Evolutionary conservation across 148 eudicot species (phyloP).

Genomic region (Spergularia marina): DNA sequence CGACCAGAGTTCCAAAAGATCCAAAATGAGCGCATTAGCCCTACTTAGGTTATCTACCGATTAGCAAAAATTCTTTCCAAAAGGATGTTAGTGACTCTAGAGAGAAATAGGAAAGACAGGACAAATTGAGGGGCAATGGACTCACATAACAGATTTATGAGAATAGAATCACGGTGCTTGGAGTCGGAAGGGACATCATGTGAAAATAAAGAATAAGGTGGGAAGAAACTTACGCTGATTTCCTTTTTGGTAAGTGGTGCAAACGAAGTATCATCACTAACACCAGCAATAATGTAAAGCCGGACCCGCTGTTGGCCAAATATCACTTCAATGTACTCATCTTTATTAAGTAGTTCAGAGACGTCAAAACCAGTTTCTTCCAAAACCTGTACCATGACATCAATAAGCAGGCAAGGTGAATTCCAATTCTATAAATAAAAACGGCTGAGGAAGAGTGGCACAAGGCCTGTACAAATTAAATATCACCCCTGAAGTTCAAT

Average conservation of each 20-base stretch:
- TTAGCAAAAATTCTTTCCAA: background rate
- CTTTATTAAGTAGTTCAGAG: conserved; percentile 74
- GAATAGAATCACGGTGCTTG: background rate
- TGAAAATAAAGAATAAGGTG: background rate
- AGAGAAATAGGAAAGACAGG: background rate
- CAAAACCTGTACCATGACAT: conserved; percentile 56
- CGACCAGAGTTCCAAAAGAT: background rate
- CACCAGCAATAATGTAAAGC: conserved; percentile 87
- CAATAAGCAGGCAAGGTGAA: conserved; percentile 4
- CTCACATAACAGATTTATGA: background rate
- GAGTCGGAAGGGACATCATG: background rate
- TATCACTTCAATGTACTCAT: conserved; percentile 74
- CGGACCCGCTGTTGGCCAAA: conserved; percentile 98
- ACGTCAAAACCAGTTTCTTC: conserved; percentile 99
- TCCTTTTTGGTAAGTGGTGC: conserved; percentile 97
- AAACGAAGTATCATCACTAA: conserved; percentile 75
- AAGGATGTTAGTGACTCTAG: background rate
- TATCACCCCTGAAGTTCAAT: background rate
- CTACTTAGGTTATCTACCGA: background rate
- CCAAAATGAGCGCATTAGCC: background rate
- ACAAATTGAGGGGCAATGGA: background rate
- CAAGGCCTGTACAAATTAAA: background rate
- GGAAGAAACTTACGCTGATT: conserved; percentile 64
- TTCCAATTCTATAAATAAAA: background rate
- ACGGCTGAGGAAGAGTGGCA: background rate